phyloP scores from a whole-genome alignment of 495 filamentous ascomycete genomes.

The Gamarada debralockiae region DNA sequence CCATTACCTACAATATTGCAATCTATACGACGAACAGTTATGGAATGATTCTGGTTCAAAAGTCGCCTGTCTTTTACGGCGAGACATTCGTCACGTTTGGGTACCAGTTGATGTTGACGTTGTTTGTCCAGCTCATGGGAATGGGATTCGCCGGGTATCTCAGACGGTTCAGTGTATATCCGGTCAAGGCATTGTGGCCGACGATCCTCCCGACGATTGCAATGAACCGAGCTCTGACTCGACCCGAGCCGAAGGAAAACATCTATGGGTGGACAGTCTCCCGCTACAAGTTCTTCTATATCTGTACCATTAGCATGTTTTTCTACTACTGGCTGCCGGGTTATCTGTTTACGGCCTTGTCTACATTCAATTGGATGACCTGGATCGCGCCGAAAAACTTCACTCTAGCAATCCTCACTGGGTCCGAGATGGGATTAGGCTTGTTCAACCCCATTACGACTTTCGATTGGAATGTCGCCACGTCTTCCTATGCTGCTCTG shows the following conservation, averaged over 20 bases:
- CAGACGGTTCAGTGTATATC: slow-evolving; percentile 59
- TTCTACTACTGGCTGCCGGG: slow-evolving; percentile 36
- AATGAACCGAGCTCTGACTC: slow-evolving; percentile 67
- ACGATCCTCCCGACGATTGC: slow-evolving; percentile 57
- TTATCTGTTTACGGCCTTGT: slow-evolving; percentile 33
- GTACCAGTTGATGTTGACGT: slow-evolving; percentile 61
- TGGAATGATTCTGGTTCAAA: slow-evolving; percentile 17
- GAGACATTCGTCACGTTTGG: slow-evolving; percentile 59
- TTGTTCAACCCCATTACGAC: slow-evolving; percentile 50
- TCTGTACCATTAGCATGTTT: slow-evolving; percentile 26
- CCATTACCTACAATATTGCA: slow-evolving; percentile 56
- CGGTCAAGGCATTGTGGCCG: slow-evolving; percentile 73
- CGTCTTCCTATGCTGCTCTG: slow-evolving; percentile 30
- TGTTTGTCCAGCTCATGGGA: slow-evolving; percentile 69
- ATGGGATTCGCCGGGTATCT: slow-evolving; percentile 71
- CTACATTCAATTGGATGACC: slow-evolving; percentile 38
- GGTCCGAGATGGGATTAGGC: slow-evolving; percentile 55
- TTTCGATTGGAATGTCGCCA: slow-evolving; percentile 62
- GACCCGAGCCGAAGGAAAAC: slow-evolving; percentile 52
- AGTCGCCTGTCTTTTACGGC: slow-evolving; percentile 54
- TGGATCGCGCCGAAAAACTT: slow-evolving; percentile 35
- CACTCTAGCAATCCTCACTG: slow-evolving; percentile 64
- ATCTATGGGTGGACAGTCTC: slow-evolving; percentile 43
- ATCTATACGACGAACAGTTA: slow-evolving; percentile 10
- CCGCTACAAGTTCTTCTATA: slow-evolving; percentile 35